These are phyloP conservation scores for Fragaria vesca DNA, from an alignment of 306 rosid species.

Conservation along the genomic window DNA sequence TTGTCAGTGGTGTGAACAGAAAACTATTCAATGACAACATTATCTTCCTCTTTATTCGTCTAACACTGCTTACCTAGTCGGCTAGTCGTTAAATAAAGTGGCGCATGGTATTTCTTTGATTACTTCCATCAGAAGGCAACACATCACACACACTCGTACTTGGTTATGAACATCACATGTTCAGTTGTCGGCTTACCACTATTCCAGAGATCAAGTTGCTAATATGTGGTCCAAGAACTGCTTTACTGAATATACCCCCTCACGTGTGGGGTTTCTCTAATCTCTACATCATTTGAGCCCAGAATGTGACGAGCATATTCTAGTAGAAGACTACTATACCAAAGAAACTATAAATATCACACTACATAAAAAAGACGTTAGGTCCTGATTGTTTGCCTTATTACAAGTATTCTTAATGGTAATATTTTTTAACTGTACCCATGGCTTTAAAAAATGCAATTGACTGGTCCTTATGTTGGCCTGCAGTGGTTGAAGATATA, in stretches of 20 bases:
- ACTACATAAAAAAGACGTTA: neutral
- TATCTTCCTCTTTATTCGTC: neutral
- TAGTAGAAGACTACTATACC: neutral
- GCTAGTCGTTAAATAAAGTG: neutral
- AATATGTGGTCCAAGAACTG: neutral
- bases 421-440: neutral
- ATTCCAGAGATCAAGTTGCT: neutral
- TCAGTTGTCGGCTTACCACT: neutral
- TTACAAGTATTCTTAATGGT: neutral
- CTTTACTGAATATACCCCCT: neutral
- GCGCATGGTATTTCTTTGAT: neutral
- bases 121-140: neutral
- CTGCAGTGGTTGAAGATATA: slow-evolving; percentile 95
- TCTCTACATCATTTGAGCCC: neutral
- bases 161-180: neutral
- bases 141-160: neutral
- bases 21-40: neutral
- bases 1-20: neutral
- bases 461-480: slow-evolving; percentile 23
- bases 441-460: neutral
- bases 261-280: neutral
- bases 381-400: neutral
- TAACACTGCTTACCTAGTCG: neutral
- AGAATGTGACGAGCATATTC: neutral
- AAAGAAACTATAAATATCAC: neutral